Base-by-base conservation (phyloP, 2,329 filamentous ascomycete species). In the Trichoderma oligosporum region DNA sequence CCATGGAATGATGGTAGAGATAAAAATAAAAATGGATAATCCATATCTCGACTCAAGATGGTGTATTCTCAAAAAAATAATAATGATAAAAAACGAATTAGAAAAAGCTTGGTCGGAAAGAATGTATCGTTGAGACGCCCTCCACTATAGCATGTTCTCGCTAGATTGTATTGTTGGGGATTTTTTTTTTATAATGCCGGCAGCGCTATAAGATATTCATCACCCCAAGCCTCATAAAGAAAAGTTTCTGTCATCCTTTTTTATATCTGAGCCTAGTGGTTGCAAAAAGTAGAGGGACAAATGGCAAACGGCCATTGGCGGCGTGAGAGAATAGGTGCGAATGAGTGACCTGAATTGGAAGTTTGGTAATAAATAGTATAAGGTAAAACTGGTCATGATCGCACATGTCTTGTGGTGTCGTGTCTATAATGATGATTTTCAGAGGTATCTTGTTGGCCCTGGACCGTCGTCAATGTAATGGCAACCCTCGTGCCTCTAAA, bases 401-500 rank as follows among this genome's bases (percentile, higher is more conserved):
- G 62, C 61, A 63, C 65, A 56, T 62, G 65, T 63, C 68, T 62
- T 64, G 62, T 58, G 61, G 64, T 64, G 61, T 66, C 65, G 67
- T 63, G 61, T 71, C 68, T 70, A 71, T 71, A 66, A n/a, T 68
- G 61, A 42, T 59, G 49, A 46, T 57, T 45, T 47, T 16, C 5
- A 38, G 61, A 63, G 58, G 60, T 60, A 62, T 62, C 51, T 61
- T 27, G 38, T 41, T 16, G 53, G 57, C 53, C 52, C 46, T 39
- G 36, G 41, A 57, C 57, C 53, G 45, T 59, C 57, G 57, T 59
- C 9, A 57, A 58, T 54, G 20, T 58, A 47, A 44, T 48, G 45
- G 49, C 48, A 48, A 36, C n/a, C 42, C 27, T 38, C 27, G 57
- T 47, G 62, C 62, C 64, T 60, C 61, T 62, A 51, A 53, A 35